Evolutionary conservation across 139 green algal species (phyloP), one percentile per base, ranked within the genome.

Genomic region (Yamagishiella unicocca): DNA sequence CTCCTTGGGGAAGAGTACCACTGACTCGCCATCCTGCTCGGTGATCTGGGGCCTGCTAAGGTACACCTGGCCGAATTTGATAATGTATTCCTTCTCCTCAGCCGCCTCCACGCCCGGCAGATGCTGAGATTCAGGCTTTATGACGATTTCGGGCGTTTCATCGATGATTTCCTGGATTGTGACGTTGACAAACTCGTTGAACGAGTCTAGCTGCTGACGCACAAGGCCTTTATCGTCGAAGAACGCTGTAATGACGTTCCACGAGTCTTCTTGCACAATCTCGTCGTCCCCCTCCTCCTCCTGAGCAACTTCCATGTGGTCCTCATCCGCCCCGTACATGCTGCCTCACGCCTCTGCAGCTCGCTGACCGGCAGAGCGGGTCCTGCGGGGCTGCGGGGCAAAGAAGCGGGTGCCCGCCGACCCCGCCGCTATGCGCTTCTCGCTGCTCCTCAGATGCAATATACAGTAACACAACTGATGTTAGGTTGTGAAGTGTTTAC

Each of bases 181-280:
- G 90, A 98, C 97, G 79, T 95, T 87, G 55, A 99, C 94, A 89
- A 99, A 99, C 90, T 99, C 96, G 72, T 99, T 98, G 93, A 99
- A 99, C 1, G 96, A 99, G 90, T 99, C 98, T 62, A 99, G 94
- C 94, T 99, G 98, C 95, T 99, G 98, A 24, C 96, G 93, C 40
- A 99, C 98, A 2, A 99, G 92, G 35, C 97, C 97, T 87, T 99
- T 99, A 71, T 98, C 95, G 73, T 98, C 94, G 77, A 99, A 99
- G 68, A 98, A 99, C 1, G 90, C 88, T 9, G 87, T 88, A 61
- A 95, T 93, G 29, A 95, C 92, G 43, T 89, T 90, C 92, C 92
- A 95, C 7, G 91, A 88, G 68, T 95, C 91, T 85, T 95, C 91
- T 73, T 95, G 83, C 27, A 82, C 61, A 64, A 93, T 91, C 50